A percentile compares a stretch with the other conserved stretches of the same genome.
These are phyloP conservation scores for Boletus pseudopeckii DNA, from an alignment of 768 basidiomycete species.

Conservation along the genomic window DNA sequence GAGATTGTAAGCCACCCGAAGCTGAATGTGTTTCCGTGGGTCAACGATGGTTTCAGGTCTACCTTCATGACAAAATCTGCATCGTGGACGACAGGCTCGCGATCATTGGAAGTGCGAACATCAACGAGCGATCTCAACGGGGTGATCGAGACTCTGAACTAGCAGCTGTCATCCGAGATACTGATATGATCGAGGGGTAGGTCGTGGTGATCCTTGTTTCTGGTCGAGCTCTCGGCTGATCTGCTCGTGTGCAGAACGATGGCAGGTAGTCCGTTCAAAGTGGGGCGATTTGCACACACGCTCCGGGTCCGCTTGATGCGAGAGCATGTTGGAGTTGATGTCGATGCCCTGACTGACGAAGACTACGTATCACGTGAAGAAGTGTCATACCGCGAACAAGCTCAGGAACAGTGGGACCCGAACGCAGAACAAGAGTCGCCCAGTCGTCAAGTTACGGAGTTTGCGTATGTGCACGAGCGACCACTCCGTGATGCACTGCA, in stretches of 20 bases:
- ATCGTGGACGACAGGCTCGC: conserved; percentile 93
- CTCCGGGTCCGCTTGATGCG: conserved; percentile 92
- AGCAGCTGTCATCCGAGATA: conserved; percentile 90
- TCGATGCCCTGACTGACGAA: conserved; percentile 81
- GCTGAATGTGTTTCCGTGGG: neutral
- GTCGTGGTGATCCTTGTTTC: conserved; percentile 19
- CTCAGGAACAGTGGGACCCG: conserved; percentile 70
- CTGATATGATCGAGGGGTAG: conserved; percentile 92
- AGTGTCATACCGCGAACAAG: conserved; percentile 41
- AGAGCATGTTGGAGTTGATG: conserved; percentile 94
- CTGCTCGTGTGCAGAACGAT: conserved; percentile 58
- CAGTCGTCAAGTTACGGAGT: conserved; percentile 40
- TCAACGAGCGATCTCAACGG: conserved; percentile 94
- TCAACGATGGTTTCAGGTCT: conserved; percentile 50
- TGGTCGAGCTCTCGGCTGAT: neutral
- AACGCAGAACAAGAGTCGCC: conserved; percentile 60
- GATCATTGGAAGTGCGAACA: conserved; percentile 95
- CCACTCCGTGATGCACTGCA: conserved; percentile 33
- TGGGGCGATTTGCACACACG: conserved; percentile 95
- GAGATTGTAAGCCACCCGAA: conserved; percentile 60
- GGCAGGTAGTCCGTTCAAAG: conserved; percentile 92
- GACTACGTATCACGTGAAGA: conserved; percentile 58
- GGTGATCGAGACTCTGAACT: conserved; percentile 98
- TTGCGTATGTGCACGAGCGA: conserved; percentile 32
- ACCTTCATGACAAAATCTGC: conserved; percentile 71